Evolutionary conservation across 2,329 filamentous ascomycete genomes (phyloP).

Genomic region (Xenosphaeropsis pyriputrescens): DNA sequence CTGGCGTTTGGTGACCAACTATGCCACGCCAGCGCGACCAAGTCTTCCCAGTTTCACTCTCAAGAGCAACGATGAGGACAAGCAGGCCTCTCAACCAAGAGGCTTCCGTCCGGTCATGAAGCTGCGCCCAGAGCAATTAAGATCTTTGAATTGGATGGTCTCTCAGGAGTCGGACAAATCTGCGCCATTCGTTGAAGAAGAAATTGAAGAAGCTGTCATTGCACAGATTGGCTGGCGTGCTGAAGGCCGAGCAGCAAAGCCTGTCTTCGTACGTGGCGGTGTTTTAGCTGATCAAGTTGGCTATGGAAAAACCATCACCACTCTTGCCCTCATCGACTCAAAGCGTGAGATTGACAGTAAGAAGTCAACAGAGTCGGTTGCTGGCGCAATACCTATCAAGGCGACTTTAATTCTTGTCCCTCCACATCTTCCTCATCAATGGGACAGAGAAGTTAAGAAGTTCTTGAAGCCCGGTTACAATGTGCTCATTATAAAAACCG

Average conservation of each 20-base stretch:
- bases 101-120: constrained; percentile 16
- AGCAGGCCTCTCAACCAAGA: constrained; percentile 17
- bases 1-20: constrained; percentile 32
- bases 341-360: constrained; percentile 7
- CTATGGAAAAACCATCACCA: constrained; percentile 51
- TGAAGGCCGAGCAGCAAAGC: constrained; percentile 32
- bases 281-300: constrained; percentile 49
- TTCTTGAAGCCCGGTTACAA: constrained; percentile 26
- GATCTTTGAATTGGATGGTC: constrained; percentile 44
- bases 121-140: constrained; percentile 35
- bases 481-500: constrained; percentile 27
- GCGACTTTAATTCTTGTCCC: constrained; percentile 48
- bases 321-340: constrained; percentile 37
- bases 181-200: constrained; percentile 28
- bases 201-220: constrained; percentile 39
- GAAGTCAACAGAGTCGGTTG: background rate
- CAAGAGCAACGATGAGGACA: constrained; percentile 24
- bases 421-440: constrained; percentile 37
- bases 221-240: constrained; percentile 36
- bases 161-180: constrained; percentile 28
- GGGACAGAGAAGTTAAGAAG: constrained; percentile 36
- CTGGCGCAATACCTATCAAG: constrained; percentile 20
- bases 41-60: constrained; percentile 24
- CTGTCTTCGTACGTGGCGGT: constrained; percentile 34
- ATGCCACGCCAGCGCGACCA: constrained; percentile 18